Evolutionary conservation across 2,329 filamentous ascomycete genomes (phyloP).

Genomic region (Aphanoascus verrucosus): DNA sequence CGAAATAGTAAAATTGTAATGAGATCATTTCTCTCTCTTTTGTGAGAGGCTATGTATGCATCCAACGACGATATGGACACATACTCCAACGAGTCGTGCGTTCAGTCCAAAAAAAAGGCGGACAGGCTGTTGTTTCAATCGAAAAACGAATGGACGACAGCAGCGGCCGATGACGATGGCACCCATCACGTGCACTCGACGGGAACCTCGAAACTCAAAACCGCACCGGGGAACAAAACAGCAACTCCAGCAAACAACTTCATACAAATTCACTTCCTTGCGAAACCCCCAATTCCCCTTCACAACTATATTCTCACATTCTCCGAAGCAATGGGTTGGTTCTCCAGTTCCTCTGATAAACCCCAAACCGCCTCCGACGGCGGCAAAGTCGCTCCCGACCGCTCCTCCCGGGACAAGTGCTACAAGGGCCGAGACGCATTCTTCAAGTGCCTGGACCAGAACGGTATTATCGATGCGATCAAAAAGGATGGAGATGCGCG

Average conservation of each 20-base stretch:
- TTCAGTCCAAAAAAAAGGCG: too few relatives aligned
- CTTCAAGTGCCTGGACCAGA: constrained; percentile 74
- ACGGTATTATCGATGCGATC: constrained; percentile 68
- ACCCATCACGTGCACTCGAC: background rate
- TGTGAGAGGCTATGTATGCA: background rate
- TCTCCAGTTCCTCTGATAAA: constrained; percentile 35
- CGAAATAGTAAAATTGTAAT: background rate
- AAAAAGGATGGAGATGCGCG: constrained; percentile 46
- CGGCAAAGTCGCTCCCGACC: constrained; percentile 69
- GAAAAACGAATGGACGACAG: background rate
- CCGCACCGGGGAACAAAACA: background rate
- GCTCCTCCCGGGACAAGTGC: constrained; percentile 69
- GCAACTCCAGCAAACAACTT: background rate
- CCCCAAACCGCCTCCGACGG: constrained; percentile 43
- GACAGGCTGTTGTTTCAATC: background rate
- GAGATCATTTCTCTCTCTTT: background rate
- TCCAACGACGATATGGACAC: background rate
- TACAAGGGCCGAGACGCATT: constrained; percentile 84
- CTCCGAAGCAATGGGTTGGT: constrained; percentile 41
- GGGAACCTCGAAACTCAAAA: background rate
- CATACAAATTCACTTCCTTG: background rate
- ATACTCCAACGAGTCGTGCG: too few relatives aligned
- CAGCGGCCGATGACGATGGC: background rate
- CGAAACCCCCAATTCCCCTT: background rate
- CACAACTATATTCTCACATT: background rate